Conservation (phyloP, 345 rosid genomes). For the Heritiera fomes region DNA sequence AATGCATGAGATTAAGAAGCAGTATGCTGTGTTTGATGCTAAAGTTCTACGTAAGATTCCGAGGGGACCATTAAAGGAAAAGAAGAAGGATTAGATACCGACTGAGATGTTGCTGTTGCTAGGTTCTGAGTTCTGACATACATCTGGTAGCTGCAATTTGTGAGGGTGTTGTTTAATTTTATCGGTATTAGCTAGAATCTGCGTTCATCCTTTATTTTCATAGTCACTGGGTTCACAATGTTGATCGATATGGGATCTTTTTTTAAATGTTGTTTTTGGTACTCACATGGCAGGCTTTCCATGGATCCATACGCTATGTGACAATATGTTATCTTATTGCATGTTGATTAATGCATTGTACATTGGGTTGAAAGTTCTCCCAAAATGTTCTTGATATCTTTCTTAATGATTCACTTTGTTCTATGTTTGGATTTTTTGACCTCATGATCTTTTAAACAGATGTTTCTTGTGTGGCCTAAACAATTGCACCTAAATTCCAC, state of each 20-base stretch:
- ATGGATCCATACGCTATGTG: slow-evolving; percentile 15
- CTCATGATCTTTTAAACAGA: neutral
- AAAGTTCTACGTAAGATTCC: slow-evolving; percentile 92
- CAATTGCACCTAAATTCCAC: neutral
- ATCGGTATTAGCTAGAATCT: slow-evolving; percentile 39
- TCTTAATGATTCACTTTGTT: neutral
- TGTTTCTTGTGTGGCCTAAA: neutral
- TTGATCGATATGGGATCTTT: slow-evolving; percentile 25
- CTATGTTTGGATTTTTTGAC: neutral
- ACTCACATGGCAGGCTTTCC: slow-evolving; percentile 16
- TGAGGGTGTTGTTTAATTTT: slow-evolving; percentile 33
- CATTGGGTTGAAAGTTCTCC: slow-evolving; percentile 10
- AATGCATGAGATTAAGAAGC: slow-evolving; percentile 73
- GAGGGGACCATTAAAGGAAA: slow-evolving; percentile 61
- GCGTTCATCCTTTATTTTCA: slow-evolving; percentile 18
- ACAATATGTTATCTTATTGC: slow-evolving; percentile 20
- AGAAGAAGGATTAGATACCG: slow-evolving; percentile 54
- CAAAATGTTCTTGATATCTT: neutral
- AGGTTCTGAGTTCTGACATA: slow-evolving; percentile 27
- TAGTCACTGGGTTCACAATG: slow-evolving; percentile 35
- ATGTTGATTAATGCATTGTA: slow-evolving; percentile 28
- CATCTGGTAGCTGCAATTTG: slow-evolving; percentile 33
- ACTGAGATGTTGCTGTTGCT: neutral
- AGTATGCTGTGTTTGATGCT: slow-evolving; percentile 63
- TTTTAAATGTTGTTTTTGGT: slow-evolving; percentile 24